Percentiles rank a stretch among this genome's conserved stretches.
Evolutionary conservation across 768 basidiomycete genomes (phyloP).

Genomic region (Gymnopilus junonius): DNA sequence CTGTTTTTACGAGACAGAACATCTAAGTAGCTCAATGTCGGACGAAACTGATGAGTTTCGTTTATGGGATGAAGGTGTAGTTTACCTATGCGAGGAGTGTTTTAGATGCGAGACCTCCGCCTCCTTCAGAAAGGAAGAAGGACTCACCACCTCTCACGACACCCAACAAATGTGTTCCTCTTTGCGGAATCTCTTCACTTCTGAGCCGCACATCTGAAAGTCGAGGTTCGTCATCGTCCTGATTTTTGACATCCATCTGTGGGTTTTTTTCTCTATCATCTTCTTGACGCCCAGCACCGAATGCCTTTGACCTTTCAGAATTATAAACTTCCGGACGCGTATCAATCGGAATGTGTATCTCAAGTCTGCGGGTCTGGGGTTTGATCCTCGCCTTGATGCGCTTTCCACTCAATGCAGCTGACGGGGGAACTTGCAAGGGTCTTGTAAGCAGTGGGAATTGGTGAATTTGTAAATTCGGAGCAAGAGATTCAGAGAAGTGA

Average conservation of each 20-base stretch:
- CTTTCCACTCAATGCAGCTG: slow-evolving; percentile 74
- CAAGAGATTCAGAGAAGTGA: slow-evolving; percentile 65
- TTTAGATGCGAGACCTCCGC: slow-evolving; percentile 1
- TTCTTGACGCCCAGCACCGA: slow-evolving; percentile 68
- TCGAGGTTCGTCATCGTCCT: slow-evolving; percentile 59
- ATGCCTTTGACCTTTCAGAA: slow-evolving; percentile 63
- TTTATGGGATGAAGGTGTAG: slow-evolving; percentile 80
- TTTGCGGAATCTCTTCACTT: slow-evolving; percentile 72
- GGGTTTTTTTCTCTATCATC: slow-evolving; percentile 85
- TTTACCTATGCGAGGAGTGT: slow-evolving; percentile 47
- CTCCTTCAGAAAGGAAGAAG: background rate
- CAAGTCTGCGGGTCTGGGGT: slow-evolving; percentile 60
- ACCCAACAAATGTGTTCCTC: slow-evolving; percentile 76
- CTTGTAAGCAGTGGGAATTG: slow-evolving; percentile 81
- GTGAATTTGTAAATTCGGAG: slow-evolving; percentile 73
- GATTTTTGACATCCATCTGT: slow-evolving; percentile 47
- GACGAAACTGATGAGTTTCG: slow-evolving; percentile 82
- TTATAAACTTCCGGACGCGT: slow-evolving; percentile 84
- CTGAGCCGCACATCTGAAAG: slow-evolving; percentile 71
- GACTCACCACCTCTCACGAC: slow-evolving; percentile 69
- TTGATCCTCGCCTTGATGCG: slow-evolving; percentile 77
- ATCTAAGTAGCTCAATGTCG: slow-evolving; percentile 83
- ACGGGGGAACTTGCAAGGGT: slow-evolving; percentile 77
- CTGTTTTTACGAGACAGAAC: slow-evolving; percentile 65
- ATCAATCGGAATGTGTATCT: slow-evolving; percentile 85